Conservation (phyloP, 2,329 filamentous ascomycete species). For the Pestalotiopsis sp. region DNA sequence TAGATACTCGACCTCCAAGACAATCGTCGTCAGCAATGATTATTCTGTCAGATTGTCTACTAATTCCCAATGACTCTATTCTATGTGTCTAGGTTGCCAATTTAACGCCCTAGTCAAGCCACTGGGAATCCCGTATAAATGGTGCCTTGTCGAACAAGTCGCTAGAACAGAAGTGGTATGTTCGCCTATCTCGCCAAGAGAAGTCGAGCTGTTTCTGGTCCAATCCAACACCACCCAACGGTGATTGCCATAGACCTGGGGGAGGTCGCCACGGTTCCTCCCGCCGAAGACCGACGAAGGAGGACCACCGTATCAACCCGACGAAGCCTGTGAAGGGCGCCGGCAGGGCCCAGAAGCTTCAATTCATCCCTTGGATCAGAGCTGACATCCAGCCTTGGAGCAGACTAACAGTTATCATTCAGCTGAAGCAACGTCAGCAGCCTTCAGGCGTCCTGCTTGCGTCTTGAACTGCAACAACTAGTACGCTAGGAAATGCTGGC, state of each 20-base stretch:
- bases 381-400: not conserved
- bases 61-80: slow-evolving; percentile 3
- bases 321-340: not conserved
- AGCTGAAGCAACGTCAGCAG: not conserved
- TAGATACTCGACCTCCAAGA: not conserved
- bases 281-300: slow-evolving; percentile 14
- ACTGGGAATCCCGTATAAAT: slow-evolving; percentile 1
- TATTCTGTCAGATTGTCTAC: not conserved
- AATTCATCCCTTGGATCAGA: not conserved
- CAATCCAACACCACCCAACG: not conserved
- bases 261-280: slow-evolving; percentile 1
- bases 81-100: slow-evolving; percentile 1
- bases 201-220: not conserved
- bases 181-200: slow-evolving; percentile 15
- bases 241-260: slow-evolving; percentile 5
- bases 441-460: not conserved
- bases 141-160: not conserved
- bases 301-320: slow-evolving; percentile 5
- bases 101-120: slow-evolving; percentile 11
- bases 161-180: slow-evolving; percentile 9
- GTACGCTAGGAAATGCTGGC: not conserved
- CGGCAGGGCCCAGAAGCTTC: not conserved
- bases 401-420: not conserved
- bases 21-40: not conserved
- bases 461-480: not conserved